phyloP scores from a whole-genome alignment of 768 basidiomycete genomes.

The Phylloporus rhodoxanthus region DNA sequence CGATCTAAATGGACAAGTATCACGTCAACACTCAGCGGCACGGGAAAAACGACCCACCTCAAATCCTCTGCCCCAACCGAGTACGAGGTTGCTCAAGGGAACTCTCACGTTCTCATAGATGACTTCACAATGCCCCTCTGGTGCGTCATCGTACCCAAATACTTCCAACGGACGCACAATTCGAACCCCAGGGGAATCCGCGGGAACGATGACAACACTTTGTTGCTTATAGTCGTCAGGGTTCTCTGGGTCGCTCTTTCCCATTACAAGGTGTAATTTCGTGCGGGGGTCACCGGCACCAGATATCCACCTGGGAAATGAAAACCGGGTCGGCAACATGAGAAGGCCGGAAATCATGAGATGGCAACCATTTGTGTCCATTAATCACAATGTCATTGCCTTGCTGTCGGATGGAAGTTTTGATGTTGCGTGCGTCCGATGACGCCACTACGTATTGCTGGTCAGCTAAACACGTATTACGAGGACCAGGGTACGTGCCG shows the following conservation, averaged over 20 bases:
- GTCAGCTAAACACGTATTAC: conserved; percentile 9
- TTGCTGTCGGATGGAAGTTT: conserved; percentile 76
- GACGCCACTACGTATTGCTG: conserved; percentile 54
- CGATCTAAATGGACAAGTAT: conserved; percentile 47
- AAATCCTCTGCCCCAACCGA: conserved; percentile 94
- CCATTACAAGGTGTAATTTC: conserved; percentile 88
- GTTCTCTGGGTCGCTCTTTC: conserved; percentile 86
- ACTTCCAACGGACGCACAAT: conserved; percentile 90
- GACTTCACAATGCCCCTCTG: conserved; percentile 95
- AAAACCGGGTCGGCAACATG: conserved; percentile 10
- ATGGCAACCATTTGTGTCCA: conserved; percentile 88
- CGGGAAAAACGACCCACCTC: conserved; percentile 47
- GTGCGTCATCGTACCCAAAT: conserved; percentile 92
- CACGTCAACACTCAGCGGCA: not conserved
- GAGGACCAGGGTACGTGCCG: conserved; percentile 36
- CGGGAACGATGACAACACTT: conserved; percentile 92
- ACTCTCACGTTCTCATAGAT: conserved; percentile 93
- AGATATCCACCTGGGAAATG: conserved; percentile 78
- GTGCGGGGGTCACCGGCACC: conserved; percentile 93
- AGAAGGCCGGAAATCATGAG: conserved; percentile 3
- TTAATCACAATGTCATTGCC: conserved; percentile 88
- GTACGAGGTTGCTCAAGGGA: conserved; percentile 72
- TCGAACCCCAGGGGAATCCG: conserved; percentile 79
- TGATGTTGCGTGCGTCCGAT: conserved; percentile 93
- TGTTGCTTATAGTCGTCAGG: conserved; percentile 75